A percentile compares a stretch with the other conserved stretches of the same genome.
These are phyloP conservation scores for Penicillium sumatraense DNA, from an alignment of 2,329 filamentous ascomycete genomes.

Conservation along the genomic window DNA sequence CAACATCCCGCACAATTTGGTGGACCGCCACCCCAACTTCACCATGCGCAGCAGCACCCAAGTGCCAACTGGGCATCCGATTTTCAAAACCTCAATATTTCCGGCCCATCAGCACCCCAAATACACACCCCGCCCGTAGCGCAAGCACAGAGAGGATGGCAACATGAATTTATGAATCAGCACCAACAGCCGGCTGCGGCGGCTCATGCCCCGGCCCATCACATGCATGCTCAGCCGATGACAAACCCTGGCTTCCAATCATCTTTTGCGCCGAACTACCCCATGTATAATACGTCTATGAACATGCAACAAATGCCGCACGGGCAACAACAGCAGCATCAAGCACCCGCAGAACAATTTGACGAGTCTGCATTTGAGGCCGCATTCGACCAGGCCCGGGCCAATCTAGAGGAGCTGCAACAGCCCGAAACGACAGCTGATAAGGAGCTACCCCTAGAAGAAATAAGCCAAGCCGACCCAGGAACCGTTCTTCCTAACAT, in stretches of 20 bases:
- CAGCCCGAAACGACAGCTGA: constrained; percentile 20
- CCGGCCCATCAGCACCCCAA: constrained; percentile 50
- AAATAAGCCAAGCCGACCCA: constrained; percentile 22
- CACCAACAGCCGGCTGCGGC: constrained; percentile 35
- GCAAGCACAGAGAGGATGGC: constrained; percentile 56
- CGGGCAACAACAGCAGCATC: constrained; percentile 24
- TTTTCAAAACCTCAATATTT: constrained; percentile 51
- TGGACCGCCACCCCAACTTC: constrained; percentile 31
- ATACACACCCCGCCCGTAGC: constrained; percentile 50
- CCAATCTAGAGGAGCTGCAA: constrained; percentile 39
- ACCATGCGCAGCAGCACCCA: constrained; percentile 22
- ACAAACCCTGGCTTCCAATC: constrained; percentile 33
- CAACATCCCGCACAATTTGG: constrained; percentile 40
- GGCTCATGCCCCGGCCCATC: constrained; percentile 28
- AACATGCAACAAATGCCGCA: constrained; percentile 32
- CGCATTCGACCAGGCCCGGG: constrained; percentile 48
- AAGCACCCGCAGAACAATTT: constrained; percentile 37
- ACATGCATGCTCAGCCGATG: constrained; percentile 22
- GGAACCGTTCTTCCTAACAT: not conserved
- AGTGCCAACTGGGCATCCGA: constrained; percentile 49
- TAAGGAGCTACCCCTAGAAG: constrained; percentile 16
- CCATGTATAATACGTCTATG: constrained; percentile 28
- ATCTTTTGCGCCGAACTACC: constrained; percentile 32
- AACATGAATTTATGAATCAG: constrained; percentile 62
- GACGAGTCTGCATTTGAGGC: constrained; percentile 53